Base-by-base conservation (phyloP, 2,329 filamentous ascomycete genomes). In the Aureobasidium sp. region DNA sequence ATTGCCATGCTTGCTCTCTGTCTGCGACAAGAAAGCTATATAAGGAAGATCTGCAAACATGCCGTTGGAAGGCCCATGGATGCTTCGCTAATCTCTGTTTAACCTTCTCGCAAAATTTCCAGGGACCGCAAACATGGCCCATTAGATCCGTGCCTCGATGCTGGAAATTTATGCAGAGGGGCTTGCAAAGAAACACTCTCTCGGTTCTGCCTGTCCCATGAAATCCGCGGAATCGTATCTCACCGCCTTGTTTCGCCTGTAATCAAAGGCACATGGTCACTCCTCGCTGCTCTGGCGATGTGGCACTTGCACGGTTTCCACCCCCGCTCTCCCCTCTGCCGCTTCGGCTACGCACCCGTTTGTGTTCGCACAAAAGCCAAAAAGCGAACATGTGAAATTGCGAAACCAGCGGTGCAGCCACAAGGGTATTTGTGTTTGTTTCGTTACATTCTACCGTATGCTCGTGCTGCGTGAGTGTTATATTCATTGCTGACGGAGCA, bases 311-410 rank as follows among this genome's bases (percentile, higher is more conserved):
- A 42, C 51, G 17, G 14, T 25, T 48, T 29, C 27, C 31, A 20
- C 52, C 53, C 29, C 53, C 39, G 41, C 41, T 15, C 53, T 34
- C n/a, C 29, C 15, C 42, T 44, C 42, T 29, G 55, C 55, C 29
- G 51, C 51, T 48, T 58, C 55, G 55, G 55, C 20, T 58, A 22
- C 41, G 45, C 42, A 37, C 7, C 55, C 55, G 42, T 58, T 48
- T 48, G 41, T 7, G 15, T 34, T 45, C 41, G 29, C 39, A 45
- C 39, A 52, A 52, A 52, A 52, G 31, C 9, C 34, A 52, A 39
- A 52, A 52, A 52, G 49, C 49, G 49, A 52, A 15, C 47, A 36
- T 36, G 34, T 52, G 20, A 37, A 17, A 39, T 51, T 36, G 11
- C 29, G 8, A 25, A 36, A 25, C 15, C 22, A 34, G 31, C 31